A percentile compares a stretch with the other conserved stretches of the same genome.
phyloP scores from a whole-genome alignment of 164 flowering plant genomes.

The Tetracentron sinense region DNA sequence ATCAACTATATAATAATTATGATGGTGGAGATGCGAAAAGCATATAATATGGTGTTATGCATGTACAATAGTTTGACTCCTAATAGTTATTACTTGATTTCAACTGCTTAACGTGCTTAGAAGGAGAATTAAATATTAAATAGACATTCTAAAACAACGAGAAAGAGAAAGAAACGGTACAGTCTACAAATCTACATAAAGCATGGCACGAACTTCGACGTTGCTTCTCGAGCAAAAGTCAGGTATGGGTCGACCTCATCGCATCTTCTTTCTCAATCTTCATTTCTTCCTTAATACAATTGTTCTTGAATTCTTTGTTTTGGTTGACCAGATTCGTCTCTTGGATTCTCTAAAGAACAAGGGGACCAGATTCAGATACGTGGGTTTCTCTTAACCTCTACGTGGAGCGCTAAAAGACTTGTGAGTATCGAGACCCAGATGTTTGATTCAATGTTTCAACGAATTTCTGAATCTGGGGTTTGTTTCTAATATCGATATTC shows the following conservation, averaged over 20 bases:
- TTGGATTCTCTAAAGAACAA: not conserved
- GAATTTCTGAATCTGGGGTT: slow-evolving; percentile 1
- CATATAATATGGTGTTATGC: no score
- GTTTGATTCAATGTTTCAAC: slow-evolving; percentile 6
- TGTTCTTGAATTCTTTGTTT: not conserved
- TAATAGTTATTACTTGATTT: no score
- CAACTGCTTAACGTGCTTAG: no score
- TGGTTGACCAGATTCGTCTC: slow-evolving; percentile 7
- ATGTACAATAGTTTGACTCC: no score
- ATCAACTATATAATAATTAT: no score
- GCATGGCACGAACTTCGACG: slow-evolving; percentile 25
- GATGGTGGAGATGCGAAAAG: no score
- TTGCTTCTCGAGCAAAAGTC: slow-evolving; percentile 22
- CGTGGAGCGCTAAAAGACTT: not conserved
- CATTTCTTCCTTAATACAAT: not conserved
- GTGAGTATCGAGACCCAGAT: not conserved
- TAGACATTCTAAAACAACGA: no score
- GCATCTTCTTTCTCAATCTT: not conserved
- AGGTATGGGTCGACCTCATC: slow-evolving; percentile 20
- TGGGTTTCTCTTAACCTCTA: not conserved
- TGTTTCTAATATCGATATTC: not conserved
- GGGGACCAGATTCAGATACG: not conserved
- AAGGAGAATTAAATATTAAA: no score
- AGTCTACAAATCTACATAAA: not conserved
- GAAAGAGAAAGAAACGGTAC: not conserved